phyloP scores from a whole-genome alignment of 768 basidiomycete genomes.

The Termitomyces sp. region DNA sequence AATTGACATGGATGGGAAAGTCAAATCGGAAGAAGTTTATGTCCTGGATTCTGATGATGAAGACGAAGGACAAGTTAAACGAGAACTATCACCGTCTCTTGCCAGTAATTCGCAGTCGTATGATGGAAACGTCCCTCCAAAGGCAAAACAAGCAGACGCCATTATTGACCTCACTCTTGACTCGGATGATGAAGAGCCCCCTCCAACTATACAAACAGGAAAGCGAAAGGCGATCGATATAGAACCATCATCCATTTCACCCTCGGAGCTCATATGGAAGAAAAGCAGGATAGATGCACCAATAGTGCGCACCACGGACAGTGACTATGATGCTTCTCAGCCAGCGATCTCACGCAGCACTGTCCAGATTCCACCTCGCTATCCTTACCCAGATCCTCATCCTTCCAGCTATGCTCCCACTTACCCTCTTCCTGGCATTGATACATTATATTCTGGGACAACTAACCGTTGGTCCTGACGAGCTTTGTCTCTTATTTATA shows the following conservation, averaged over 20 bases:
- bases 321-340: conserved; percentile 8
- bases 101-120: conserved; percentile 40
- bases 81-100: conserved; percentile 67
- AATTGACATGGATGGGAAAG: conserved; percentile 33
- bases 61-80: conserved; percentile 70
- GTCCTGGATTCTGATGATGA: conserved; percentile 77
- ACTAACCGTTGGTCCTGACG: conserved; percentile 16
- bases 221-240: conserved; percentile 60
- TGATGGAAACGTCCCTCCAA: conserved; percentile 22
- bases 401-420: conserved; percentile 4
- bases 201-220: conserved; percentile 29
- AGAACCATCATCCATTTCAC: conserved; percentile 37
- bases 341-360: conserved; percentile 5
- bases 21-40: conserved; percentile 53
- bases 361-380: conserved; percentile 11
- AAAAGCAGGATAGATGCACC: conserved; percentile 40
- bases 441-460: conserved; percentile 11
- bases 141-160: conserved; percentile 28
- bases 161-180: conserved; percentile 87
- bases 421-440: conserved; percentile 12
- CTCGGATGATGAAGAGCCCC: conserved; percentile 63
- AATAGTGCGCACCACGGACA: conserved; percentile 8
- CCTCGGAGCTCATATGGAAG: conserved; percentile 73
- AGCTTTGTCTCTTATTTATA: conserved; percentile 6
- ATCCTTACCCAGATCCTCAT: conserved; percentile 9